phyloP scores from a whole-genome alignment of 2,329 filamentous ascomycete genomes.

The Fusarium sp. region DNA sequence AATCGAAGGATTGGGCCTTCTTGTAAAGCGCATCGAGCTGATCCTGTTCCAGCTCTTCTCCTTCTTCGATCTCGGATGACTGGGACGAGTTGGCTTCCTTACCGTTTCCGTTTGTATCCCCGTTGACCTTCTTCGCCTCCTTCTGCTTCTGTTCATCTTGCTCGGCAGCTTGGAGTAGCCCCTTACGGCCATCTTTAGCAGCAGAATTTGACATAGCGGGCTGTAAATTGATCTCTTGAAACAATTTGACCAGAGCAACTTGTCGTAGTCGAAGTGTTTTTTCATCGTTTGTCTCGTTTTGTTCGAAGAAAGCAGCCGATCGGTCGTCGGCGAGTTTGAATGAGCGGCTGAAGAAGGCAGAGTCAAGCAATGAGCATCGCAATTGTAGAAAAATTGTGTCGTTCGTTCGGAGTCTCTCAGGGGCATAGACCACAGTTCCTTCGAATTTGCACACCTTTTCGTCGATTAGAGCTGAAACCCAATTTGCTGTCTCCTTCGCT shows the following conservation, averaged over 20 bases:
- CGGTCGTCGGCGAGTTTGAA: conserved; percentile 76
- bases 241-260: conserved; percentile 85
- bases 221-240: conserved; percentile 86
- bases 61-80: conserved; percentile 79
- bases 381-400: conserved; percentile 95
- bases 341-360: conserved; percentile 72
- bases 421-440: conserved; percentile 87
- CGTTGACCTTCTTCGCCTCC: conserved; percentile 53
- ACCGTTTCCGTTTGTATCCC: conserved; percentile 14
- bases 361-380: conserved; percentile 76
- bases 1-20: conserved; percentile 97
- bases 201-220: conserved; percentile 80
- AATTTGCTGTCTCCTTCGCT: conserved; percentile 85
- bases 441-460: conserved; percentile 90
- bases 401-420: conserved; percentile 84
- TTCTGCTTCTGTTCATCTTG: conserved; percentile 80
- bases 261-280: conserved; percentile 84
- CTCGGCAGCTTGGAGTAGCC: conserved; percentile 86
- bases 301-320: conserved; percentile 78
- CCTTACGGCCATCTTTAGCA: conserved; percentile 82
- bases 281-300: conserved; percentile 86
- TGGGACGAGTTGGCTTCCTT: conserved; percentile 58
- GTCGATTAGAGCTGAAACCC: conserved; percentile 92
- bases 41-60: conserved; percentile 91
- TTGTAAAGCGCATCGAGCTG: conserved; percentile 94